Base-by-base conservation (phyloP, 2,329 filamentous ascomycete genomes). In the Penicillium paneum region DNA sequence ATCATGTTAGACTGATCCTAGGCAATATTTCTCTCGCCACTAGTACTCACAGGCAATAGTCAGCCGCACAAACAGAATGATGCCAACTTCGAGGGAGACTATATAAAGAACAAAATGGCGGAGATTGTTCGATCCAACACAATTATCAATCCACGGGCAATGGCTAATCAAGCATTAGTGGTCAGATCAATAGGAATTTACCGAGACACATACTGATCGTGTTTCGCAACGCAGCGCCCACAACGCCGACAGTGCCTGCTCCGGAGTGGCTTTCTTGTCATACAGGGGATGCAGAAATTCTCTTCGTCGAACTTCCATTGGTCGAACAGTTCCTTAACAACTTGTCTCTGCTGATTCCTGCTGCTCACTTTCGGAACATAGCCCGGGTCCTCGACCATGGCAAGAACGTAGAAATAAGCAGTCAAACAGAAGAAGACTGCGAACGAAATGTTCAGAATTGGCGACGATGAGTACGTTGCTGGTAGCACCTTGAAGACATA, bases 131-230 rank as follows among this genome's bases (percentile, higher is more conserved):
- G 94, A 84, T 40, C 90, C 94, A 39, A 99, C 84, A 67, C 94
- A 99, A 74, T 97, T 97, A 75, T 96, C 89, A 24, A 97, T 90
- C 94, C 94, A 99, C 0, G 94, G 94, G 68, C 94, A 99, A 70
- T 99, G 94, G 68, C 91, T 95, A 24, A 43, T 35, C n/a, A 12
- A 29, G 13, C 1, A 21, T 54, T 46, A 61, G 52, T 59, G 41
- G 59, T 24, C 11, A 35, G 8, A n/a, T 49, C 42, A 58, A 49
- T 45, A 11, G 17, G 12, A 38, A 28, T 19, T 42, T 17, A 10
- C 8, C 11, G 12, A 34, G 26, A 36, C 29, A 81, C 90, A 81
- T 76, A 95, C 91, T 99, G 94, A 70, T 99, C 94, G 75, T 96
- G 91, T 74, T 95, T 96, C 51, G 93, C 91, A 50, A 99, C 90